phyloP scores from a whole-genome alignment of 805 yeast species.

The Candida awuae region DNA sequence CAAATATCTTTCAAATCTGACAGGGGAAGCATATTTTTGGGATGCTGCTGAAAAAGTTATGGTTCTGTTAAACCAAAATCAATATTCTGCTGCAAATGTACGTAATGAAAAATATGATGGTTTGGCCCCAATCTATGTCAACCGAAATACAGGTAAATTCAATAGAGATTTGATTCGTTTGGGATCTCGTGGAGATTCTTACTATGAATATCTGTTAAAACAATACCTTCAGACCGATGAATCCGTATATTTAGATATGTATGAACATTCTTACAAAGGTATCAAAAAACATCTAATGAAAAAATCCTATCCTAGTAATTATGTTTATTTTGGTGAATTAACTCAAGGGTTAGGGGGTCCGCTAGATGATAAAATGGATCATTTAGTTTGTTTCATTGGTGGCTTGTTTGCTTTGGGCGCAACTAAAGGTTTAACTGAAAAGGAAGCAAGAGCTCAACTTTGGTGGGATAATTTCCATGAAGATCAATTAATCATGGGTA shows the following conservation, averaged over 20 bases:
- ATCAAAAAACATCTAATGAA: constrained; percentile 59
- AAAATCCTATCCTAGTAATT: constrained; percentile 51
- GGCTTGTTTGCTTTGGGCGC: constrained; percentile 87
- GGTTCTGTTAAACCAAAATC: constrained; percentile 56
- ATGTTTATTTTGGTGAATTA: constrained; percentile 71
- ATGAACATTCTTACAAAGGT: constrained; percentile 69
- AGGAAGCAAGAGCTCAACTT: constrained; percentile 44
- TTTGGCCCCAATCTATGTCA: constrained; percentile 71
- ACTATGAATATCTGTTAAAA: constrained; percentile 80
- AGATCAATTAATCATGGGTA: constrained; percentile 59
- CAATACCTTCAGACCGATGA: constrained; percentile 74
- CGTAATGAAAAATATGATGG: constrained; percentile 41
- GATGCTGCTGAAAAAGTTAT: constrained; percentile 66
- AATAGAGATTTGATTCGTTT: constrained; percentile 60
- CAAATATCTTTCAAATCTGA: constrained; percentile 69
- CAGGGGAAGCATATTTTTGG: constrained; percentile 79
- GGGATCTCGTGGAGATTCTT: constrained; percentile 91
- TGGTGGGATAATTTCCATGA: constrained; percentile 54
- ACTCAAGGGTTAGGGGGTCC: constrained; percentile 57
- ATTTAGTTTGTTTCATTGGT: constrained; percentile 84
- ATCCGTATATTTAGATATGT: constrained; percentile 65
- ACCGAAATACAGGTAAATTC: constrained; percentile 67
- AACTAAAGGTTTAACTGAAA: constrained; percentile 58
- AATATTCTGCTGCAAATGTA: constrained; percentile 30
- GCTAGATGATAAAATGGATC: constrained; percentile 77